phyloP scores from a whole-genome alignment of 768 basidiomycete species.

The Gloeopeniophorella convolvens region DNA sequence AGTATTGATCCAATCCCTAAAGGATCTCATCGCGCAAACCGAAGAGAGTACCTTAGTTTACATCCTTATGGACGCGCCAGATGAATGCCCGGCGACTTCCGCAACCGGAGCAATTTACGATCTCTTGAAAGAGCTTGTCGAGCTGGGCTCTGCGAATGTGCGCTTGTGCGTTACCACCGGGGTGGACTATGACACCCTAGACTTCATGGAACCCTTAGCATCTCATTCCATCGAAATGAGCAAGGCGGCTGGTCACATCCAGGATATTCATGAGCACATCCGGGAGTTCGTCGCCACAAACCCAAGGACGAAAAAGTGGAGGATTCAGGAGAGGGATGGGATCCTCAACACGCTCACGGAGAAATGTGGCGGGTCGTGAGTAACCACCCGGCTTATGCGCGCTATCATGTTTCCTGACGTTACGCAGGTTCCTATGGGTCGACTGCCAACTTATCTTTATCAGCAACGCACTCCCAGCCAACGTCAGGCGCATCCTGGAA shows the following conservation, averaged over 20 bases:
- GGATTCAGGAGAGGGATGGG: constrained; percentile 2
- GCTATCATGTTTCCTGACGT: not conserved
- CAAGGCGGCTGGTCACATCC: constrained; percentile 1
- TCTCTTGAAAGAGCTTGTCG: constrained; percentile 8
- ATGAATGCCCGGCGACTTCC: constrained; percentile 19
- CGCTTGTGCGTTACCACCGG: constrained; percentile 8
- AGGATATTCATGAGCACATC: constrained; percentile 7
- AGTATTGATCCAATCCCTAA: constrained; percentile 12
- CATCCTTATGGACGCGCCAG: constrained; percentile 23
- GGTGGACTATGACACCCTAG: not conserved
- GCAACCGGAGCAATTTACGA: not conserved
- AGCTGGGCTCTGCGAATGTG: constrained; percentile 1
- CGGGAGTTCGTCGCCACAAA: constrained; percentile 14
- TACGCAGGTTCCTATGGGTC: constrained; percentile 24
- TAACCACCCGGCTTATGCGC: not conserved
- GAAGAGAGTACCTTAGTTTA: constrained; percentile 9
- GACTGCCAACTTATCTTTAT: constrained; percentile 22
- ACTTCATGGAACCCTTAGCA: not conserved
- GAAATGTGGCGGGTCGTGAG: constrained; percentile 11
- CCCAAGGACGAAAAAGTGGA: constrained; percentile 21
- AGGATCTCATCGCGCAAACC: not conserved
- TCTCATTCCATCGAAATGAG: constrained; percentile 7
- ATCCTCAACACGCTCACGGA: constrained; percentile 10
- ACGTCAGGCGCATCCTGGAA: constrained; percentile 18
- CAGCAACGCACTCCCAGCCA: constrained; percentile 8